Evolutionary conservation across 2,329 filamentous ascomycete species (phyloP), one percentile per base, ranked within the genome.

Genomic region (Trichoderma sp.): DNA sequence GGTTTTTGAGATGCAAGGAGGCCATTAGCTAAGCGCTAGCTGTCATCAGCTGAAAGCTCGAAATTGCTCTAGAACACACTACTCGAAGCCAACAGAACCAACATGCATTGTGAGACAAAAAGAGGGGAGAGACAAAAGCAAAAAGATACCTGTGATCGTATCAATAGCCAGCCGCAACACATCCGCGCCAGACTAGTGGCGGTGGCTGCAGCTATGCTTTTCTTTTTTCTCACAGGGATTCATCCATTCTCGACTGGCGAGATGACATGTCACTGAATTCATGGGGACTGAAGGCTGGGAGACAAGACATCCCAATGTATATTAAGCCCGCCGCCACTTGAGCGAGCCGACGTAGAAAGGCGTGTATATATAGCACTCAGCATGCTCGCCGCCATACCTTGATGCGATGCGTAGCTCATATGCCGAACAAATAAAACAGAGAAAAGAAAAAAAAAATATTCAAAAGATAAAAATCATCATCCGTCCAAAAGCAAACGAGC

Each of bases 331-430:
- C 60, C 48, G n/a, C 60, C 27, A 17, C 48, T 45, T 34, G 12
- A 29, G 48, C 12, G 60, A 7, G 32, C 52, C 12, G 35, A 25
- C 35, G 48, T 50, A 34, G 34, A 54, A 27, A 17, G 17, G 22
- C 35, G 25, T 39, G 34, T 64, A 37, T 64, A 45, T 64, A 39
- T 64, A 54, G 34, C n/a, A 34, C 48, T 64, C 60, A 34, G 50
- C 34, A 25, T 53, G 59, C 59, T 61, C 42, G 58, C 58, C 29
- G 19, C 58, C 45, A 29, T 50, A 22, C 12, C 59, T 63, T 48
- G 32, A 29, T 52, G 45, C 32, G 17, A 63, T 53, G 22, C 22
- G 4, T 29, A 63, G 32, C 34, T 29, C 19, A 34, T 52, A 42
- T 59, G 59, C 45, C 45, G 59, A 52, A 13, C 45, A 27, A n/a